These are phyloP conservation scores for Bocquillonia castaneifolia DNA, from an alignment of 441 rosid species.

Conservation along the genomic window DNA sequence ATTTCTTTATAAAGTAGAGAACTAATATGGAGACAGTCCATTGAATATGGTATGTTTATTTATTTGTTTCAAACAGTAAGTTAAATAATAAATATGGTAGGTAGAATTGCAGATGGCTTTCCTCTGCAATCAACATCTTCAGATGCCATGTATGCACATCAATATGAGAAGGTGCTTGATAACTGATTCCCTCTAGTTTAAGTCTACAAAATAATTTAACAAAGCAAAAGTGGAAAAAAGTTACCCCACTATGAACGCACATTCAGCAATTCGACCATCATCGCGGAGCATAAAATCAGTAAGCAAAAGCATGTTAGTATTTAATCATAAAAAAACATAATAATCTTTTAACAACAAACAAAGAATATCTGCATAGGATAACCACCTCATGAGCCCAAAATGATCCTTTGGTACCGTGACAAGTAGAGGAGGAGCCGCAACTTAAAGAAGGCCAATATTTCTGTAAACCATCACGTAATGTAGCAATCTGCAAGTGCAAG, in stretches of 20 bases:
- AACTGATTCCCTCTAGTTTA: neutral
- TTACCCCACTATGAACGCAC: constrained; percentile 79
- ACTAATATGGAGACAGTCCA: neutral
- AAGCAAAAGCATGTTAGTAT: constrained; percentile 37
- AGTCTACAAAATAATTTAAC: constrained; percentile 12
- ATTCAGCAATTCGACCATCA: constrained; percentile 35
- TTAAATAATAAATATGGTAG: neutral
- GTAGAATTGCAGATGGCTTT: too few relatives aligned
- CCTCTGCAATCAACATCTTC: neutral
- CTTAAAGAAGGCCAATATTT: constrained; percentile 86
- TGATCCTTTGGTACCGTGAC: constrained; percentile 69
- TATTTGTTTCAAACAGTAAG: constrained; percentile 2
- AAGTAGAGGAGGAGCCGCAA: constrained; percentile 64
- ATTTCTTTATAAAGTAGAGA: neutral
- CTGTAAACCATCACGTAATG: constrained; percentile 51
- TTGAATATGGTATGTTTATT: neutral
- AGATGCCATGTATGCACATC: constrained; percentile 11
- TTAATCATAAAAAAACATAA: constrained; percentile 12
- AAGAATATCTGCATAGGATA: constrained; percentile 5
- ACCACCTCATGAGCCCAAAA: constrained; percentile 95
- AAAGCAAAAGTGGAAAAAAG: constrained; percentile 27
- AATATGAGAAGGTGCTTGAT: neutral
- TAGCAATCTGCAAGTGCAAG: constrained; percentile 48
- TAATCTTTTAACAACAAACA: constrained; percentile 12
- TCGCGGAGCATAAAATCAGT: constrained; percentile 27